These are phyloP conservation scores for Cicer arietinum DNA, from an alignment of 306 rosid genomes.

Conservation along the genomic window DNA sequence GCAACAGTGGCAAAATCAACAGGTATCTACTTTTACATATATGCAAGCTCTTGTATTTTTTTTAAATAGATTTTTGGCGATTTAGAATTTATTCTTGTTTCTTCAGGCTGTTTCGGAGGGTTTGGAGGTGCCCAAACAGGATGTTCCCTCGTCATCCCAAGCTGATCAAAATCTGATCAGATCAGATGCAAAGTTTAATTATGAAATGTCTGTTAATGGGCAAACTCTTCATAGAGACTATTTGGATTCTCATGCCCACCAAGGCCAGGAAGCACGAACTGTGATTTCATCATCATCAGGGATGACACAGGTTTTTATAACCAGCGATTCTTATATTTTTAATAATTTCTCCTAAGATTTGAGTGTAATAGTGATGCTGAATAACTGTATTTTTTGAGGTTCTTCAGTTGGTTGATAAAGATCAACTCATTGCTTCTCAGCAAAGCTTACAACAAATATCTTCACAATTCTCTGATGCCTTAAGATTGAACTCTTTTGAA, in stretches of 20 bases:
- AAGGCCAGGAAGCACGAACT: slow-evolving; percentile 62
- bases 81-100: slow-evolving; percentile 42
- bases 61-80: not conserved
- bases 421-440: slow-evolving; percentile 59
- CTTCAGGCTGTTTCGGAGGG: slow-evolving; percentile 68
- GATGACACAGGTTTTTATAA: slow-evolving; percentile 67
- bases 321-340: slow-evolving; percentile 9
- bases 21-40: slow-evolving; percentile 54
- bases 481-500: slow-evolving; percentile 67
- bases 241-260: slow-evolving; percentile 61
- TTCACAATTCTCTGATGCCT: slow-evolving; percentile 74
- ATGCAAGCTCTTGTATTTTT: slow-evolving; percentile 9
- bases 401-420: slow-evolving; percentile 64
- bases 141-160: slow-evolving; percentile 67
- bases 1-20: slow-evolving; percentile 92
- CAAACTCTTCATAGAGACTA: slow-evolving; percentile 67
- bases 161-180: slow-evolving; percentile 64
- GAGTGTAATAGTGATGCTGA: slow-evolving; percentile 22
- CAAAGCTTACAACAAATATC: slow-evolving; percentile 75
- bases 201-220: slow-evolving; percentile 80
- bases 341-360: slow-evolving; percentile 2
- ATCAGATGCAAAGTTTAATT: slow-evolving; percentile 63
- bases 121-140: slow-evolving; percentile 62
- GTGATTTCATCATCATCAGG: slow-evolving; percentile 60
- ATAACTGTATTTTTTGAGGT: slow-evolving; percentile 45